Evolutionary conservation across 495 filamentous ascomycete genomes (phyloP), one percentile per base, ranked within the genome.

Genomic region (Penicillium lividum): DNA sequence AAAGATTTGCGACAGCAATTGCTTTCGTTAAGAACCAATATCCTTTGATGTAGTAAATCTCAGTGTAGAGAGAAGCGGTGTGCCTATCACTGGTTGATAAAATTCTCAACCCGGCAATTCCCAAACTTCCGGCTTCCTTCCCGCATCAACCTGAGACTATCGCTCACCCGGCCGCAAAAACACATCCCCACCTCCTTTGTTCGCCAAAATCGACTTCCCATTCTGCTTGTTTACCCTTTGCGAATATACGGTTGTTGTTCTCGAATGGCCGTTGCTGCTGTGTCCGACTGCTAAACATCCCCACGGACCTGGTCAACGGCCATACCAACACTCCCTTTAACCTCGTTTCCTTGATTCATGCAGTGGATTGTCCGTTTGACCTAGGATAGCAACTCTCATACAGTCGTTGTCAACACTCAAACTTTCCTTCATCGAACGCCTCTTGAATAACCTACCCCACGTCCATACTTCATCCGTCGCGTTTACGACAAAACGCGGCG

Each of bases 241-340:
- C 15, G 38, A 40, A 40, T 13, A 40, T 16, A 22, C 34, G 51
- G 56, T 33, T 60, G n/a, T 44, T 44, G 33, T 46, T 31, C 38
- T 62, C 40, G 59, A 63, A 60, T 64, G 67, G 68, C 68, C 62
- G 62, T 64, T 68, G 68, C 54, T 59, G 53, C 64, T 64, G 62
- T 66, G 64, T 64, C 60, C 67, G 62, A 59, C 64, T 61, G 57
- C 61, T 61, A 65, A 62, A 46, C 49, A 36, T 57, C 13, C 51
- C 47, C 46, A 48, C 57, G 60, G 59, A 66, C 62, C 56, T 45
- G 49, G 56, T 65, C 67, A 67, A 69, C 65, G 62, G 62, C 62
- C 67, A 63, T 63, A 59, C 33, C 50, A 53, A 58, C 40, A 42
- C 10, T 16, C 27, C 53, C 53, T 51, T 49, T 16, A 40, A 10